Evolutionary conservation across 108 stramenopile species (phyloP), one percentile per base, ranked within the genome.

Genomic region (Fragilariopsis cylindrus): DNA sequence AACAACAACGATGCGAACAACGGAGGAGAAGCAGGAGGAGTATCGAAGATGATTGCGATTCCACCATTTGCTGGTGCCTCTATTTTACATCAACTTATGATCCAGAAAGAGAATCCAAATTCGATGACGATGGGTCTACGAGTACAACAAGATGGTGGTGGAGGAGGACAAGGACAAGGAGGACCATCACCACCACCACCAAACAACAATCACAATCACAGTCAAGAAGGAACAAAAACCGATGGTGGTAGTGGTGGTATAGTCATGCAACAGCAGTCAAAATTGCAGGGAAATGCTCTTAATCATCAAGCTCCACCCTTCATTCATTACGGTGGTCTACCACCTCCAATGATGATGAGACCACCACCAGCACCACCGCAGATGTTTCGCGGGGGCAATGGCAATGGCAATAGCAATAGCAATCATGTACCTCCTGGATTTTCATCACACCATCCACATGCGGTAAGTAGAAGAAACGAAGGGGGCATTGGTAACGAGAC

Each of bases 11-110:
- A 30, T 30, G 30, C 30, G 1, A 30, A 30, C 30, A 30, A 30
- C 30, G 30, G 30, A 30, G 30, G 30, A 30, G 30, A 2, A 2
- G 30, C 2, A 30, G 30, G 2, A 30, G 62, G 62, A 45, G 62
- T 45, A 45, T 63, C 43, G 39, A 63, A 63, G 43, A 3, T 45
- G 62, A 8, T 63, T 41, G 16, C 40, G 7, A 63, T 63, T 63
- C 62, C 62, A 45, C 43, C 62, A 9, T n/a, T 45, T 44, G 43
- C 19, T 8, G 43, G 62, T 3, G 5, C 4, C 8, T 9, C 3
- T 21, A 9, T 63, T 18, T 43, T 43, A 44, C 8, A 63, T 7
- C 43, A 63, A 47, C 21, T 63, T 2, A 45, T 63, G 62, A n/a
- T 44, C 4, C 42, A 63, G 43, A 63, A 45, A 11, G 43, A 63